phyloP scores from a whole-genome alignment of 495 filamentous ascomycete genomes.

The Immersiella caudata region DNA sequence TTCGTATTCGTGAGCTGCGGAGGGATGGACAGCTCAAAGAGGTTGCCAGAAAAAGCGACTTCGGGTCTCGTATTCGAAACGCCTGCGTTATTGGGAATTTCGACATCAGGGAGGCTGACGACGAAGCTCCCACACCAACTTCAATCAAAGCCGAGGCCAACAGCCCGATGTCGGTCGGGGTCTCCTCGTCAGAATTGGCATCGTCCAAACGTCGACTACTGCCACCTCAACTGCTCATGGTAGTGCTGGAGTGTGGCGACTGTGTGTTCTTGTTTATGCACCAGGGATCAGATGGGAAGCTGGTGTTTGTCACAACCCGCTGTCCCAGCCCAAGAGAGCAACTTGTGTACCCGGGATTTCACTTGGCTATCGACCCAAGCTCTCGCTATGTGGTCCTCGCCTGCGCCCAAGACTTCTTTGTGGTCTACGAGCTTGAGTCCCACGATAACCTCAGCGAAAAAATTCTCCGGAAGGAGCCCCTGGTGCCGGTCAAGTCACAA shows the following conservation, averaged over 20 bases:
- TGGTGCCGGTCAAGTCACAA: conserved; percentile 53
- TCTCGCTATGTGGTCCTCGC: conserved; percentile 53
- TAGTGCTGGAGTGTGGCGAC: conserved; percentile 70
- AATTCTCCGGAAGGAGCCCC: conserved; percentile 35
- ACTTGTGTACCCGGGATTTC: conserved; percentile 61
- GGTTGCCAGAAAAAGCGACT: conserved; percentile 71
- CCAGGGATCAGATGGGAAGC: conserved; percentile 42
- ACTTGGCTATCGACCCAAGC: conserved; percentile 80
- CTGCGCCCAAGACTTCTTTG: conserved; percentile 46
- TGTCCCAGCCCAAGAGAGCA: conserved; percentile 60
- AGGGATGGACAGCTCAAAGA: conserved; percentile 67
- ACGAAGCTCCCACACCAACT: conserved; percentile 2
- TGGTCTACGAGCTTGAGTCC: conserved; percentile 63
- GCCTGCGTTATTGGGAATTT: conserved; percentile 61
- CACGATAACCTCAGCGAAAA: conserved; percentile 49
- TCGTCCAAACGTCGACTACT: conserved; percentile 59
- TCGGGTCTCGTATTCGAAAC: conserved; percentile 69
- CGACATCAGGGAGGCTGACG: conserved; percentile 29
- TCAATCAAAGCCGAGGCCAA: conserved; percentile 39
- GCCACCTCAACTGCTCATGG: conserved; percentile 75
- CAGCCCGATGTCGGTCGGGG: conserved; percentile 28
- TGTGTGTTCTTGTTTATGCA: conserved; percentile 71
- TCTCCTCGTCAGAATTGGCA: not conserved
- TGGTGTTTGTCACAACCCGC: conserved; percentile 62
- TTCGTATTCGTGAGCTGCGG: conserved; percentile 71